These are phyloP conservation scores for Trametes coccinea DNA, from an alignment of 768 basidiomycete species.

Conservation along the genomic window DNA sequence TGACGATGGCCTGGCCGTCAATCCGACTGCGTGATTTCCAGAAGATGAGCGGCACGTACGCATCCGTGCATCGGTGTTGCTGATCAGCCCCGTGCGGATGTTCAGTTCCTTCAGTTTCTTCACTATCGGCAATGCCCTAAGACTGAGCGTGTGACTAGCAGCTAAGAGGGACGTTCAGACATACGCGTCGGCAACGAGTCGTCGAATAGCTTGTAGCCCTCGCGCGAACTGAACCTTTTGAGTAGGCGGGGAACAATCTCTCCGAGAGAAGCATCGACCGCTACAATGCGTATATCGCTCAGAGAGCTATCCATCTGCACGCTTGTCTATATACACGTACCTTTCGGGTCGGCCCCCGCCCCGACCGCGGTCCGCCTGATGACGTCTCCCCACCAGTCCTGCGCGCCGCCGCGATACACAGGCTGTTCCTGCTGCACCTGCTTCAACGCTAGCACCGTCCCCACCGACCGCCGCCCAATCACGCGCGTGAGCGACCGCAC, in stretches of 20 bases:
- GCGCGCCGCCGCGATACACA: constrained; percentile 53
- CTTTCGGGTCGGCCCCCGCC: constrained; percentile 63
- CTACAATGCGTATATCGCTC: constrained; percentile 35
- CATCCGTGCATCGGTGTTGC: constrained; percentile 74
- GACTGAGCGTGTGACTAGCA: background rate
- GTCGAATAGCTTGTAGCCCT: constrained; percentile 66
- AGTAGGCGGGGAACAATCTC: constrained; percentile 63
- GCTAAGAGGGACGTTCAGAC: constrained; percentile 22
- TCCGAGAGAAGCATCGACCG: constrained; percentile 52
- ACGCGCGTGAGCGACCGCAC: background rate
- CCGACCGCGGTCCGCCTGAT: constrained; percentile 72
- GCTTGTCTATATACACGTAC: constrained; percentile 35
- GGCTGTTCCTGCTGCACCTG: constrained; percentile 60
- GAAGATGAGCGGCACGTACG: constrained; percentile 43
- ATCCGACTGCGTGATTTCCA: background rate
- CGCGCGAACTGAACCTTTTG: constrained; percentile 63
- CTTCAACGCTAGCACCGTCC: constrained; percentile 39
- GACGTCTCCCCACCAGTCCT: constrained; percentile 78
- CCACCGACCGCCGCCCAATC: background rate
- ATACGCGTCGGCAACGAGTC: constrained; percentile 50
- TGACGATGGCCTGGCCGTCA: background rate
- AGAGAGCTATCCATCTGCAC: background rate
- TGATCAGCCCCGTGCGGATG: constrained; percentile 59
- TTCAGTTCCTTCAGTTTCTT: constrained; percentile 44
- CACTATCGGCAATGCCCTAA: constrained; percentile 38